Evolutionary conservation across 2,329 filamentous ascomycete genomes (phyloP).

Genomic region (Diaporthe eres): DNA sequence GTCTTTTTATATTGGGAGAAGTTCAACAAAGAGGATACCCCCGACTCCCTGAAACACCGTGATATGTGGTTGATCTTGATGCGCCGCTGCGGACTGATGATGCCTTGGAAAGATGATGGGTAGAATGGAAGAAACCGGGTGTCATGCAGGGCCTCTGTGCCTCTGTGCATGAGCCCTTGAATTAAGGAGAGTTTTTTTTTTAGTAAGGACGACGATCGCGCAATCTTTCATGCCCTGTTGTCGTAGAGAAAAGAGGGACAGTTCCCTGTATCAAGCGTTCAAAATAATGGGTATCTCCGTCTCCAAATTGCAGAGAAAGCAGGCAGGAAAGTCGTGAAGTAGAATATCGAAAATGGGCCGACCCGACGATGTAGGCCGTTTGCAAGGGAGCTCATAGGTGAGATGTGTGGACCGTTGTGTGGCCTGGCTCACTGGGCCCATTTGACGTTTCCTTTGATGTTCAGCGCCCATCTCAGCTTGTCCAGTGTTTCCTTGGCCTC

Average conservation of each 20-base stretch:
- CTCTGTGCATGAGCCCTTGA: conserved; percentile 20
- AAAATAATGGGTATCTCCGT: conserved; percentile 39
- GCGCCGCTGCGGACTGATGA: conserved; percentile 27
- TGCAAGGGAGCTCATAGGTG: not conserved
- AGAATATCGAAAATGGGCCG: not conserved
- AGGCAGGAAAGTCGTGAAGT: conserved; percentile 26
- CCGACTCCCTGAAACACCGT: conserved; percentile 39
- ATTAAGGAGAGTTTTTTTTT: conserved; percentile 38
- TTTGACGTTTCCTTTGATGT: conserved; percentile 73
- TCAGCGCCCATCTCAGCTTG: conserved; percentile 81
- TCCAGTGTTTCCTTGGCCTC: conserved; percentile 73
- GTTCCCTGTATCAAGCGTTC: conserved; percentile 23
- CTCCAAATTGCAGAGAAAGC: conserved; percentile 25
- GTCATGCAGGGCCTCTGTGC: conserved; percentile 18
- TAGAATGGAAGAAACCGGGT: conserved; percentile 35
- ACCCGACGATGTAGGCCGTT: not conserved
- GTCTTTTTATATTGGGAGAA: conserved; percentile 20
- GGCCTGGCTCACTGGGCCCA: conserved; percentile 61
- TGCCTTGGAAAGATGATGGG: conserved; percentile 29
- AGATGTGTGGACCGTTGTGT: not conserved
- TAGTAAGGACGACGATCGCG: conserved; percentile 27
- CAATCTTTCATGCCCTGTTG: not conserved
- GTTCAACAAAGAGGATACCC: conserved; percentile 19
- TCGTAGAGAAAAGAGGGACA: conserved; percentile 4
- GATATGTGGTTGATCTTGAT: conserved; percentile 30